Evolutionary conservation across 148 eudicot genomes (phyloP), one percentile per base, ranked within the genome.

Genomic region (Pouteria glomerata): DNA sequence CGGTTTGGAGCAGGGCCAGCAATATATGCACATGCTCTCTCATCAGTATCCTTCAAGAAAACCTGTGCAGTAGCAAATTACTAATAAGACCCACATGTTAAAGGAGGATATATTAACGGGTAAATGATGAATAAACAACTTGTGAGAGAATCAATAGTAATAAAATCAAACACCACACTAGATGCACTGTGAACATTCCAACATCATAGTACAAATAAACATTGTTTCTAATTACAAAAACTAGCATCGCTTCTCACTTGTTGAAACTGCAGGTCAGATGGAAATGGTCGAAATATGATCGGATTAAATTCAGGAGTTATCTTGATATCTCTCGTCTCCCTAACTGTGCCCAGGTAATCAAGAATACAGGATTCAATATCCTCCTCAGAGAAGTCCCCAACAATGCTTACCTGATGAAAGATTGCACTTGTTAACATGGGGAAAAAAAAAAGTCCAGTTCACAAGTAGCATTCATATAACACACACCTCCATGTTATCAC

Each of bases 1-100:
- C 99, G 85, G 64, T 92, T 96, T 51, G 99, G 99, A 50, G 97
- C 97, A 75, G 97, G 99, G 50, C 99, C 99, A 15, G 99, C 99
- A 79, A 92, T 92, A 72, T 90, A 96, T 33, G 99, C 99, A 79
- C 99, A 92, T 31, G 99, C 99, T 82, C 99, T 86, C 85, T 96
- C 99, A 81, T 96, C 99, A 26, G 99, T 96, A 82, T 96, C 99
- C 80, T 90, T 92, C 73, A 96, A 69, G 76, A 85, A 88, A 63
- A 96, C 95, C 99, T 96, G 83, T 61, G 44, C 70, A 57, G 24
- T 33, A 42, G 24, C 35, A 68, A 35, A 57, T 27, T 64, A 26
- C 29, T 18, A 64, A 57, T 56, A 30, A 35, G 62, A 27, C 21
- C 41, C 21, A 52, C 3, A 23, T 63, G 52, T 57, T 7, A 47